Evolutionary conservation across 768 basidiomycete species (phyloP).

Genomic region (Mycena crocata): DNA sequence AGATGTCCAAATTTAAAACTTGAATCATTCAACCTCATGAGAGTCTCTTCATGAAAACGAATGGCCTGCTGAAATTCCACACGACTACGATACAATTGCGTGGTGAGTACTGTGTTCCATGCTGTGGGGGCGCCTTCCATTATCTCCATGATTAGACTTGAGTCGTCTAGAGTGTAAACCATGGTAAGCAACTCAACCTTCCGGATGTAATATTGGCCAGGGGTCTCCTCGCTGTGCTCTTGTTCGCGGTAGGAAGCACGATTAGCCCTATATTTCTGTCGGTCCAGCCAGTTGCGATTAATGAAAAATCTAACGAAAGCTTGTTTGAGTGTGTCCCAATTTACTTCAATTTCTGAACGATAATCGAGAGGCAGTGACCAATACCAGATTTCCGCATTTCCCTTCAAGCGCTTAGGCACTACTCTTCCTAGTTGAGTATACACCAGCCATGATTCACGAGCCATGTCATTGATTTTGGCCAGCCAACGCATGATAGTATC

Average conservation of each 20-base stretch:
- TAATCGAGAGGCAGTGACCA: conserved; percentile 1
- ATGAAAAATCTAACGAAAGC: conserved; percentile 45
- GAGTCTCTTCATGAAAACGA: not conserved
- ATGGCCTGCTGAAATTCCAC: conserved; percentile 7
- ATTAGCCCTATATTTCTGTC: conserved; percentile 42
- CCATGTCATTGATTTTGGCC: conserved; percentile 39
- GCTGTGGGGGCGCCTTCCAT: conserved; percentile 41
- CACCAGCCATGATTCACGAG: conserved; percentile 27
- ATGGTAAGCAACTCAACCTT: conserved; percentile 39
- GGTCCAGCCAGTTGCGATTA: conserved; percentile 45
- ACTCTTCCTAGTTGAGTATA: not conserved
- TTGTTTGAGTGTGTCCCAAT: conserved; percentile 44
- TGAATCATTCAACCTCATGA: conserved; percentile 4
- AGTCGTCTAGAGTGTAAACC: conserved; percentile 31
- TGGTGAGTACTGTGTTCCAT: conserved; percentile 6
- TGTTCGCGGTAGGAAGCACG: conserved; percentile 42
- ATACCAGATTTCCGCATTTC: not conserved
- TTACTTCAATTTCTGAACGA: conserved; percentile 28
- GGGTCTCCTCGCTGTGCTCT: conserved; percentile 38
- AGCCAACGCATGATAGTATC: conserved; percentile 44
- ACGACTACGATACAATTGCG: not conserved
- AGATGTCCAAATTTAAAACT: too few species aligned
- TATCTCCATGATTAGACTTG: conserved; percentile 46
- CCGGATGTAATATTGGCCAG: conserved; percentile 48
- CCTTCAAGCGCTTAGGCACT: not conserved